phyloP scores from a whole-genome alignment of 2,329 filamentous ascomycete species.

The Fusarium ramigenum region DNA sequence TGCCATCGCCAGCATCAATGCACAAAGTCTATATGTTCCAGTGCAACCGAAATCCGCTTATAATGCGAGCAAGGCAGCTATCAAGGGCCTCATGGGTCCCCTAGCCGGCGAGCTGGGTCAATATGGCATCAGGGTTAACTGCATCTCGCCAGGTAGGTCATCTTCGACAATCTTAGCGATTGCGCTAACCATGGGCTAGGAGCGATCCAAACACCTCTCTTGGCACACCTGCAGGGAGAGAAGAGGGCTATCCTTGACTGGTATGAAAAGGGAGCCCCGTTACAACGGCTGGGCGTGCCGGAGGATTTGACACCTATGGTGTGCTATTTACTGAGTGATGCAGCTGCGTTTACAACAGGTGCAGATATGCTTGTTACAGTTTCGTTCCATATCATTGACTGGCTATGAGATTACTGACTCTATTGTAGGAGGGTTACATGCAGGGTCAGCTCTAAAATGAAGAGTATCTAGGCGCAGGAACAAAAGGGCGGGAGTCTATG shows the following conservation, averaged over 20 bases:
- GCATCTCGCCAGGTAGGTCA: not conserved
- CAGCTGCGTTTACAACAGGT: not conserved
- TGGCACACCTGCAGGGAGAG: not conserved
- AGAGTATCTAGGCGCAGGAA: not conserved
- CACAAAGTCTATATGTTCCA: not conserved
- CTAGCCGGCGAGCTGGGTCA: not conserved
- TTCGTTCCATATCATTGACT: not conserved
- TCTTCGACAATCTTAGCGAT: not conserved
- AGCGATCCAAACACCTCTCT: not conserved
- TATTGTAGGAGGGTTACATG: not conserved
- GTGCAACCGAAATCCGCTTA: not conserved
- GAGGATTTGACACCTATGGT: not conserved
- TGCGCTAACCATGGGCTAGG: not conserved
- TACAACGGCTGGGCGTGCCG: not conserved
- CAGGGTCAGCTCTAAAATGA: not conserved
- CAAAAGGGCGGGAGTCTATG: accelerated
- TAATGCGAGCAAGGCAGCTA: not conserved
- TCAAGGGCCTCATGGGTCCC: not conserved
- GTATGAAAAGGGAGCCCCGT: not conserved
- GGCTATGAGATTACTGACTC: not conserved
- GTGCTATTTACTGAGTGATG: not conserved
- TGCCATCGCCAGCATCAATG: not conserved
- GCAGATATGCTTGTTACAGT: not conserved
- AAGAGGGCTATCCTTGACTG: not conserved
- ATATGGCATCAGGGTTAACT: not conserved